Base-by-base conservation (phyloP, 768 basidiomycete species). In the Tephrocybe sp. region DNA sequence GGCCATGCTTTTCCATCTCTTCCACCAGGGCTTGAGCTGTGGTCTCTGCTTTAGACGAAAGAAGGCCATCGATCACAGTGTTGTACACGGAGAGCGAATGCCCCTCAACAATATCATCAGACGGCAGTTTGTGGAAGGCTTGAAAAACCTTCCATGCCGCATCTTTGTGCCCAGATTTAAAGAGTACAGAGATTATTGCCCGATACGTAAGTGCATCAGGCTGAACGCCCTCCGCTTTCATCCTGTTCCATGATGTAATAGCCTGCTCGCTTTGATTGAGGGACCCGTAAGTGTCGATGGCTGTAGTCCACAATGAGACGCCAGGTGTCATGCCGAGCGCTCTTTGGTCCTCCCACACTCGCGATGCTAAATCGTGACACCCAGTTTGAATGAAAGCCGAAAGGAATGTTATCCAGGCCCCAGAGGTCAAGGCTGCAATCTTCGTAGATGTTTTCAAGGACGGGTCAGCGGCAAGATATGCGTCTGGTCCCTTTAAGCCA, bases 171-270 rank as follows among this genome's bases (percentile, higher is more conserved):
- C 72, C 77, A 46, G 68, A 75, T 46, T 75, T 71, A 59, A 79
- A 88, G 52, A 84, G 73, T 0, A 70, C 76, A n/a, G 76, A 72
- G 41, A 94, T 79, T 36, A 92, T 69, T 19, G 88, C 82, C 34
- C 86, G 79, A 64, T 91, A 91, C 11, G 83, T 72, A 46, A 82
- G 65, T 7, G 77, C 63, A 53, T 87, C 83, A 5, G 89, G 89
- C 49, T 73, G 60, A 34, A 85, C 66, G 1, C 78, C 76, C 51
- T 75, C 67, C n/a, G 72, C 62, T 23, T 67, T 56, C 84, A 95
- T 89, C 50, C 76, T 61, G 32, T 75, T 64, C 88, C 90, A 93
- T 1, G 79, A 75, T 8, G 68, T 68, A 40, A 83, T 66, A 10
- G 86, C 82, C 46, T 82, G 75, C 2, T 74, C 71, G 13, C 75